Evolutionary conservation across 1,284 basidiomycete genomes (phyloP).

Genomic region (Phylloporus sp.): DNA sequence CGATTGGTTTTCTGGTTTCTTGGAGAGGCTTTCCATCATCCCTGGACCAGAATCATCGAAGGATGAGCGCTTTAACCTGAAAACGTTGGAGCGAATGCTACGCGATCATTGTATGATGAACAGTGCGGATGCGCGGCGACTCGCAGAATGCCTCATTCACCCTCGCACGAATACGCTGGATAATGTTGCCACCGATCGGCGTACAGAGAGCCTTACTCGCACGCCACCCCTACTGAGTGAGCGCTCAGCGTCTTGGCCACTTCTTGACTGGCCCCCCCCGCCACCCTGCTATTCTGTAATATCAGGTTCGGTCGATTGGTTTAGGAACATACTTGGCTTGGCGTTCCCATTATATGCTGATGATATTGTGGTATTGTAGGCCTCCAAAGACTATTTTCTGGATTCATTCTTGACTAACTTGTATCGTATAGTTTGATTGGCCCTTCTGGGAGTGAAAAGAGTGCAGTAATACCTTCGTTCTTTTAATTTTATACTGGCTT

Average conservation of each 20-base stretch:
- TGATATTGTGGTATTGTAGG: slow-evolving; percentile 34
- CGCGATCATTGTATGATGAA: neutral
- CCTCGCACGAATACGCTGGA: no score
- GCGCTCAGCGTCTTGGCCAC: no score
- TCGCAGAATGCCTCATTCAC: no score
- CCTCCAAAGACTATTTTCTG: neutral
- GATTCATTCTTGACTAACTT: slow-evolving; percentile 13
- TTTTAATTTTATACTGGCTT: neutral
- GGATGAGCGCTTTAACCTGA: neutral
- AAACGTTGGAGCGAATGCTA: neutral
- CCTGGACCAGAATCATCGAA: neutral
- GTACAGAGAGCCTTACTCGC: neutral
- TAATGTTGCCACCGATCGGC: neutral
- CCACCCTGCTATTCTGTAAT: no score
- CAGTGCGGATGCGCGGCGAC: neutral
- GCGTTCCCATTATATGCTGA: slow-evolving; percentile 11
- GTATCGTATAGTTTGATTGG: slow-evolving; percentile 25
- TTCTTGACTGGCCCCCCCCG: no score
- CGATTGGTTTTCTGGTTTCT: neutral
- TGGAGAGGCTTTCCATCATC: neutral
- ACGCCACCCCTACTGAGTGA: no score
- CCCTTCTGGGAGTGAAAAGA: slow-evolving; percentile 31
- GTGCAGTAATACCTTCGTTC: slow-evolving; percentile 18
- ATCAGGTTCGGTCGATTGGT: no score
- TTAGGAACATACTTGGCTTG: no score